A percentile compares a stretch with the other conserved stretches of the same genome.
These are phyloP conservation scores for Pyrus betulifolia DNA, from an alignment of 306 rosid genomes.

Conservation along the genomic window DNA sequence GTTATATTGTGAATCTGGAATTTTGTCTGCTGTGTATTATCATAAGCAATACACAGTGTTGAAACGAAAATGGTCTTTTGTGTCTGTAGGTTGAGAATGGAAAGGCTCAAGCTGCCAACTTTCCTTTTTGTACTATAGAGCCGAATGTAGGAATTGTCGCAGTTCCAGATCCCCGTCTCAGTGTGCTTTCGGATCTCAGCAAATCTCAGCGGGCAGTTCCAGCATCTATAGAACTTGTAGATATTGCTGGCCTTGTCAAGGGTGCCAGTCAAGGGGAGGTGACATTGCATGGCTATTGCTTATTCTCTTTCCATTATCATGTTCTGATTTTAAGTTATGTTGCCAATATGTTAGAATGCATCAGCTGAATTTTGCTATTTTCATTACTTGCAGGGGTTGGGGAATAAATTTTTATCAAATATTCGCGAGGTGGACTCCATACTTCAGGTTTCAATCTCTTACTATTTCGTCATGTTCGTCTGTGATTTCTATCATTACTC, in stretches of 20 bases:
- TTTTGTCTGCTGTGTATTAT: not conserved
- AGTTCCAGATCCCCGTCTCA: constrained; percentile 89
- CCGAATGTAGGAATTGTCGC: constrained; percentile 98
- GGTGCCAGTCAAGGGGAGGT: constrained; percentile 99
- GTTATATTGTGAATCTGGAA: not conserved
- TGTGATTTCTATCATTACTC: not conserved
- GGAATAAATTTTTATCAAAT: constrained; percentile 86
- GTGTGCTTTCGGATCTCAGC: constrained; percentile 82
- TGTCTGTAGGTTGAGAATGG: constrained; percentile 89
- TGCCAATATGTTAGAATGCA: not conserved
- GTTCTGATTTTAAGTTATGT: not conserved
- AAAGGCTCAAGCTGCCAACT: constrained; percentile 97
- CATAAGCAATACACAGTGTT: not conserved
- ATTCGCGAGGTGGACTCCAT: constrained; percentile 95
- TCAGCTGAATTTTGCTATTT: not conserved
- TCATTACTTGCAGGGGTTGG: constrained; percentile 70
- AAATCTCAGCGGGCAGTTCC: constrained; percentile 81
- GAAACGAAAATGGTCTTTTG: constrained; percentile 4
- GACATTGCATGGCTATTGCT: constrained; percentile 9
- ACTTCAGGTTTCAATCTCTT: constrained; percentile 64
- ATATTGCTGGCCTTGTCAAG: constrained; percentile 94
- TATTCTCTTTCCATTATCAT: not conserved
- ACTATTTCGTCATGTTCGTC: constrained; percentile 3
- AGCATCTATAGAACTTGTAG: constrained; percentile 92
- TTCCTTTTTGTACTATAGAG: constrained; percentile 97